phyloP scores from a whole-genome alignment of 352 stramenopile genomes.

The Pythium aphanidermatum region DNA sequence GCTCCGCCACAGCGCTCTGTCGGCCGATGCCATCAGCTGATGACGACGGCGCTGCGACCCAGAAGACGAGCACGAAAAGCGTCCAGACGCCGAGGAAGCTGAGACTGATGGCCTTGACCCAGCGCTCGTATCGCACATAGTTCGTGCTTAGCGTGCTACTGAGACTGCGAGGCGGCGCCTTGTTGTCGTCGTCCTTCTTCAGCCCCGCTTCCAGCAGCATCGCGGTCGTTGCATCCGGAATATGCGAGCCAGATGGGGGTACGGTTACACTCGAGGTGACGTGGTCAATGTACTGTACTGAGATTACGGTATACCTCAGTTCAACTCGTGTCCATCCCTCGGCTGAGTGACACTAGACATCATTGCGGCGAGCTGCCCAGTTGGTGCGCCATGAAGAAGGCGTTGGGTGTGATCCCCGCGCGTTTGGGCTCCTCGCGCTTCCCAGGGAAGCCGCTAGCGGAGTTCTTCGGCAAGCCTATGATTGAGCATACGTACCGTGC shows the following conservation, averaged over 20 bases:
- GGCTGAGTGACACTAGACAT: background rate
- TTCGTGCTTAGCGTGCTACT: slow-evolving; percentile 14
- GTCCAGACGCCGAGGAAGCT: slow-evolving; percentile 51
- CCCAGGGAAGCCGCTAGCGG: slow-evolving; percentile 63
- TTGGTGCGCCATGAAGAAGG: slow-evolving; percentile 32
- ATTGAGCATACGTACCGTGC: slow-evolving; percentile 80
- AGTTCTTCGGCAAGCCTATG: slow-evolving; percentile 80
- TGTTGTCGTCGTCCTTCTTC: slow-evolving; percentile 47
- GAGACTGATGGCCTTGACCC: slow-evolving; percentile 50
- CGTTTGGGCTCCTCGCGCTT: slow-evolving; percentile 70
- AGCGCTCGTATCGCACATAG: slow-evolving; percentile 47
- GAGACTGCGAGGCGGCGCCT: slow-evolving; percentile 26
- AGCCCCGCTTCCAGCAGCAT: slow-evolving; percentile 62
- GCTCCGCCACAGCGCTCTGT: background rate
- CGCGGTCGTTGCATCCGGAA: background rate
- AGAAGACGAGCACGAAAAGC: slow-evolving; percentile 56
- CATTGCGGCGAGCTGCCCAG: background rate
- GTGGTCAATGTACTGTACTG: slow-evolving; percentile 5
- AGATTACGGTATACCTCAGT: no score
- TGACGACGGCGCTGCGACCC: slow-evolving; percentile 2
- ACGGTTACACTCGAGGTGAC: background rate
- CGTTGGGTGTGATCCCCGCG: slow-evolving; percentile 73
- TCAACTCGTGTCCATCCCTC: no score
- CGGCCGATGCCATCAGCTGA: slow-evolving; percentile 5
- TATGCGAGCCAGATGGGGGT: background rate